phyloP scores from a whole-genome alignment of 2,329 filamentous ascomycete species.

The Curvularia hawaiiensis region DNA sequence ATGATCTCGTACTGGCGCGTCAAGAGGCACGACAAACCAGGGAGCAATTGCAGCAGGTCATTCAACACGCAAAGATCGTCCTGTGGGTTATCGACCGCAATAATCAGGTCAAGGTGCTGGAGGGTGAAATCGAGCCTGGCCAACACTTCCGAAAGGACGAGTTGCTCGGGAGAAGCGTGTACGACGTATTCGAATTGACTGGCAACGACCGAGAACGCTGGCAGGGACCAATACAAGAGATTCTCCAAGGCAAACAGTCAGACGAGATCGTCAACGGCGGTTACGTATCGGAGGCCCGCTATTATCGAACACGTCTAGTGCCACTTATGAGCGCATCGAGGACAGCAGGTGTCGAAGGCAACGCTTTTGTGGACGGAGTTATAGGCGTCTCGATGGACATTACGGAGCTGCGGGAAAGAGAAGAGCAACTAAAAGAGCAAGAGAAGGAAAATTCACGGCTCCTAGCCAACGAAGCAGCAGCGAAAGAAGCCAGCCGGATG shows the following conservation, averaged over 20 bases:
- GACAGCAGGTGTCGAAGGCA: constrained; percentile 56
- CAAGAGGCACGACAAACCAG: constrained; percentile 68
- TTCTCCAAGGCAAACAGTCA: constrained; percentile 64
- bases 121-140: constrained; percentile 66
- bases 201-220: constrained; percentile 49
- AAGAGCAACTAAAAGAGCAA: constrained; percentile 66
- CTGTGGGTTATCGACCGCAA: constrained; percentile 73
- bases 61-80: constrained; percentile 75
- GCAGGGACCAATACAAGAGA: constrained; percentile 64
- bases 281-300: constrained; percentile 62
- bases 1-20: constrained; percentile 73
- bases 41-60: constrained; percentile 74
- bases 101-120: constrained; percentile 68
- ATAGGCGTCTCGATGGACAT: constrained; percentile 83
- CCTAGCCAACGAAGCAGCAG: constrained; percentile 75
- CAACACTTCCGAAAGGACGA: constrained; percentile 24
- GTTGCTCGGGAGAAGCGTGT: constrained; percentile 65
- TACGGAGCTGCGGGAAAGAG: constrained; percentile 71
- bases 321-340: constrained; percentile 66
- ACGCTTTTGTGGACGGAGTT: constrained; percentile 68
- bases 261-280: constrained; percentile 68
- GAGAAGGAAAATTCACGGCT: constrained; percentile 72
- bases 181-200: constrained; percentile 61
- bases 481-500: constrained; percentile 78
- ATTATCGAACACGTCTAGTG: constrained; percentile 73